Base-by-base conservation (phyloP, 2,329 filamentous ascomycete genomes). In the Karstenula rhodostoma region DNA sequence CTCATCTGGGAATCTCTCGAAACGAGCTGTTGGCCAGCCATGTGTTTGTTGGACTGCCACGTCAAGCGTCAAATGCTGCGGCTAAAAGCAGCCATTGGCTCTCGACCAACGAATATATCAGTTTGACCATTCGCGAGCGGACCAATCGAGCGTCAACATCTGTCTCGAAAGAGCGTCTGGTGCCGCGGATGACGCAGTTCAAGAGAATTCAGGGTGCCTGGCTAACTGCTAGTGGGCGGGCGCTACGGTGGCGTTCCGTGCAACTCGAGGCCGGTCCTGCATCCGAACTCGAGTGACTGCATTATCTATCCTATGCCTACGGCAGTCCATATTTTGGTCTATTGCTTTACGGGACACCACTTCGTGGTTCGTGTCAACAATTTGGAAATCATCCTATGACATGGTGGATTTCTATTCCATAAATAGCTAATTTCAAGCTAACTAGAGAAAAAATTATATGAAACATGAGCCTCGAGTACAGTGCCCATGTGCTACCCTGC, bases 141-240 rank as follows among this genome's bases (percentile, higher is more conserved):
- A 17, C 35, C 35, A 40, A 40, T 17, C 19, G 23, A 10, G 19
- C 37, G 6, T 32, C 23, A 43, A 53, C 23, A 43, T 9, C 15
- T 12, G 33, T 29, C 19, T 52, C 35, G n/a, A 42, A 15, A 27
- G 40, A 12, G n/a, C 9, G 9, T 27, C 9, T 13, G 33, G 10
- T 42, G 33, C 9, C 19, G 9, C 5, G 48, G 48, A 17, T 51
- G 33, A 40, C 48, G 29, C 48, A 23, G 48, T 37, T 32, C 19
- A 23, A 23, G 48, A 27, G 48, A 50, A 2, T 23, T 50, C 48
- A 56, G 59, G 63, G 64, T 62, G 50, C 53, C 61, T 58, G 46
- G 51, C 60, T 64, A 64, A 55, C 33, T 33, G 29, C 52, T 63
- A 64, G 63, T 50, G 52, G 43, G 50, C 66, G 63, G 66, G 65